Conservation (phyloP, 1,139 yeast genomes). For the Suhomyces guaymorum region DNA sequence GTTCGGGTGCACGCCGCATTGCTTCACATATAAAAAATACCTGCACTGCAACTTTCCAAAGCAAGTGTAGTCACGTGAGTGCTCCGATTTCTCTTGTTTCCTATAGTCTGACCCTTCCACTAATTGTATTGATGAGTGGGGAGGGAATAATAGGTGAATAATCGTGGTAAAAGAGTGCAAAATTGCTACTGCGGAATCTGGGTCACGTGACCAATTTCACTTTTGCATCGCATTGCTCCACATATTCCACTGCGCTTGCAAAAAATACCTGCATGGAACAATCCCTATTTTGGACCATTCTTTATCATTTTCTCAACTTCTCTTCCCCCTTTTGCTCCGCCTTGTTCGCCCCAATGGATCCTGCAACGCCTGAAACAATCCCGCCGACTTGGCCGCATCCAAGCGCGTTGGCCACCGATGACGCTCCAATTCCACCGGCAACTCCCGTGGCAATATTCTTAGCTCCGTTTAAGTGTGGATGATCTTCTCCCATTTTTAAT, state of each 20-base stretch:
- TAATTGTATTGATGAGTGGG: no score
- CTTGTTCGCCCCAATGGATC: conserved; percentile 33
- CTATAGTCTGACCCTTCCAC: no score
- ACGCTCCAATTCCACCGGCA: conserved; percentile 25
- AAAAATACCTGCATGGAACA: background rate
- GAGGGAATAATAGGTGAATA: no score
- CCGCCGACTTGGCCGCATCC: conserved; percentile 20
- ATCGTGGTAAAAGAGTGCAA: no score
- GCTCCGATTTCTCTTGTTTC: no score
- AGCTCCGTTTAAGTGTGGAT: conserved; percentile 15
- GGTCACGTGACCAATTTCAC: background rate
- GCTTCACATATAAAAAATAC: no score
- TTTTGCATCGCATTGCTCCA: no score
- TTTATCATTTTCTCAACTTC: conserved; percentile 3
- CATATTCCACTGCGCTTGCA: background rate
- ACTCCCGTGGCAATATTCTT: conserved; percentile 23
- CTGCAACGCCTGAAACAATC: conserved; percentile 31
- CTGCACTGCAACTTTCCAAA: no score
- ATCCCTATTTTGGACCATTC: background rate
- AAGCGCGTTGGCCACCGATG: conserved; percentile 20
- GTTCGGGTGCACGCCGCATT: no score
- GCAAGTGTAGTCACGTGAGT: no score
- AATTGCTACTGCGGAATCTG: no score
- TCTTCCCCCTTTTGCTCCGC: conserved; percentile 20
- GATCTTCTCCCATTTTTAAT: conserved; percentile 9